Conservation (phyloP, 2,329 filamentous ascomycete species). For the Cladosporium phlei region DNA sequence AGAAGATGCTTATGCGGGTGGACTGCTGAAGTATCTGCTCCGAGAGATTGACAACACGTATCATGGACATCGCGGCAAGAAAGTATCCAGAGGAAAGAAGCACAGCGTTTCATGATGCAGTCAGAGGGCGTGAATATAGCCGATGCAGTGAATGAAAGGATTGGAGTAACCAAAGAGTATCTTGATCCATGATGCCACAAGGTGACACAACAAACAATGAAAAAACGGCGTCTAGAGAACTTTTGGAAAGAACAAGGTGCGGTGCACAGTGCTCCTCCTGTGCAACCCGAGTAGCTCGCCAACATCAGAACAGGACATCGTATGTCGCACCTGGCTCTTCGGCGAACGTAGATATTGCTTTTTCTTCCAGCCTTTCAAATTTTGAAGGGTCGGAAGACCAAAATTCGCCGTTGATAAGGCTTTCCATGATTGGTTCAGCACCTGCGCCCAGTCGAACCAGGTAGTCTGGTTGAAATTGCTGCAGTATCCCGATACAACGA, state of each 20-base stretch:
- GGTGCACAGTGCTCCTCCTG: not conserved
- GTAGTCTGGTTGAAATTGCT: not conserved
- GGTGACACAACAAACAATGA: not conserved
- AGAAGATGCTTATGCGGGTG: constrained; percentile 11
- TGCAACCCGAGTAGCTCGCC: not conserved
- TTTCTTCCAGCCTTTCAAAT: not conserved
- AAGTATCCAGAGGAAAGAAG: not conserved
- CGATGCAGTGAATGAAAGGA: too few species aligned
- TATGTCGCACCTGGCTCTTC: not conserved
- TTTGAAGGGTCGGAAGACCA: not conserved
- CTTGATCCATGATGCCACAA: not conserved
- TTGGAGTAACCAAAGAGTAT: too few species aligned
- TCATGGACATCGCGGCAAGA: not conserved
- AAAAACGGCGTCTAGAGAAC: not conserved
- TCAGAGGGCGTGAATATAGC: not conserved
- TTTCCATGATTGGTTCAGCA: not conserved
- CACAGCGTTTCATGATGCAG: not conserved
- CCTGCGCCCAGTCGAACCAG: not conserved
- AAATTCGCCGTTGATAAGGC: not conserved
- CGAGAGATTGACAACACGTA: constrained; percentile 12
- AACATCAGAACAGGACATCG: not conserved
- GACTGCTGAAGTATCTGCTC: constrained; percentile 11
- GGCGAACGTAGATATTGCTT: not conserved
- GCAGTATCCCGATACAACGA: not conserved
- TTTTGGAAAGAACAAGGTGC: not conserved